Evolutionary conservation across 2,329 filamentous ascomycete species (phyloP).

Genomic region (Eutypa lata): DNA sequence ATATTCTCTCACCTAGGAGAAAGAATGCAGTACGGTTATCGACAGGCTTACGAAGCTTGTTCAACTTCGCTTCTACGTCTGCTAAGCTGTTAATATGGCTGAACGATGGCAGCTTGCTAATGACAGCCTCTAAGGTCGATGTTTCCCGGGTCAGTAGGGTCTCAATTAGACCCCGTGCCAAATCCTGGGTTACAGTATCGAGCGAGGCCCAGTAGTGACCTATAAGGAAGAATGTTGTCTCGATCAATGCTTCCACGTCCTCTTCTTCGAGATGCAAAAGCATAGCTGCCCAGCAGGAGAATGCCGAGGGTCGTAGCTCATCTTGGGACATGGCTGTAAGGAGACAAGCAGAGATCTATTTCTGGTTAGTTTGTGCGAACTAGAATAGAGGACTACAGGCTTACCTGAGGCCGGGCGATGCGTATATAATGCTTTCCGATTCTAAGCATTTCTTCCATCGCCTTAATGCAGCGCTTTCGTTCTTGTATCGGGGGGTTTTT

Average conservation of each 20-base stretch:
- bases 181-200: slow-evolving; percentile 54
- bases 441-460: slow-evolving; percentile 83
- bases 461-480: slow-evolving; percentile 73
- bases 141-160: slow-evolving; percentile 63
- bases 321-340: slow-evolving; percentile 76
- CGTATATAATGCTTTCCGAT: slow-evolving; percentile 71
- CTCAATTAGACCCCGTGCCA: slow-evolving; percentile 61
- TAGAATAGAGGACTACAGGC: slow-evolving; percentile 17
- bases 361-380: slow-evolving; percentile 18
- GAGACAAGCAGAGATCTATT: slow-evolving; percentile 83
- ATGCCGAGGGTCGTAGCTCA: slow-evolving; percentile 73
- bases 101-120: slow-evolving; percentile 76
- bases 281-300: slow-evolving; percentile 81
- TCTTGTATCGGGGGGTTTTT: slow-evolving; percentile 59
- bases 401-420: slow-evolving; percentile 79
- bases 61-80: slow-evolving; percentile 64
- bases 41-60: slow-evolving; percentile 60
- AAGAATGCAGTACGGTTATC: slow-evolving; percentile 65
- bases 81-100: slow-evolving; percentile 65
- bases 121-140: slow-evolving; percentile 59
- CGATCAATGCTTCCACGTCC: slow-evolving; percentile 75
- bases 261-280: slow-evolving; percentile 71
- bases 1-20: slow-evolving; percentile 70
- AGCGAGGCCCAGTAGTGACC: slow-evolving; percentile 75
- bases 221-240: slow-evolving; percentile 87